Evolutionary conservation across 257 asterid genomes (phyloP), one percentile per base, ranked within the genome.

Genomic region (Salvia rosmarinus): DNA sequence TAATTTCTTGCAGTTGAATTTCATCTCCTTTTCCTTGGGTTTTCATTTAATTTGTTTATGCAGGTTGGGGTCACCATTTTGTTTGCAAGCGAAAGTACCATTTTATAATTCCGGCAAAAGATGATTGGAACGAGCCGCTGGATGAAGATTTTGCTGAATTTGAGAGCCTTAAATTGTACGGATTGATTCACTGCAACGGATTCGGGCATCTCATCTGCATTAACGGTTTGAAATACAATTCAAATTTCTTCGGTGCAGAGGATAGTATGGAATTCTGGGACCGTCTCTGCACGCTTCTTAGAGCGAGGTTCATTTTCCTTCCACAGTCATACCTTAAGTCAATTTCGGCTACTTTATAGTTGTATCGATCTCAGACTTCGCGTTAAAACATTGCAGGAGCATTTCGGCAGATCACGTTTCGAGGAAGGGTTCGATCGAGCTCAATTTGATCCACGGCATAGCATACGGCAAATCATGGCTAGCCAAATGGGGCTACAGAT

Each of bases 11-110:
- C 47, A 35, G 40, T 51, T n/a, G 57, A 32, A 9, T 16, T 51
- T 13, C n/a, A 1, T 42, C 6, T 39, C 20, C 30, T 51, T 17
- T 11, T 35, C 3, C 11, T n/a, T 56, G 61, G 30, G 21, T 5
- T 1, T 54, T 72, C 25, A 14, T 28, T 17, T 37, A 28, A 19
- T 14, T 44, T 51, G 32, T 23, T 40, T 54, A 34, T 78, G 68
- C 72, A 88, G 96, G 95, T 25, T 92, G 98, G 96, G 92, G 96
- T n/a, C 96, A 92, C 80, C 94, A 92, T 86, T 92, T 79, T 80
- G 96, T 92, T 49, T 80, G 90, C 51, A 86, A 80, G 75, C 78
- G 90, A 44, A 86, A 84, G 81, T 89, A 92, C 64, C 96, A 88
- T 76, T 70, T 92, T 14, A 52, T 92, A 43, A 83, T 92, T 80